Evolutionary conservation across 2,329 filamentous ascomycete genomes (phyloP).

Genomic region (Pseudogymnoascus verrucosus): DNA sequence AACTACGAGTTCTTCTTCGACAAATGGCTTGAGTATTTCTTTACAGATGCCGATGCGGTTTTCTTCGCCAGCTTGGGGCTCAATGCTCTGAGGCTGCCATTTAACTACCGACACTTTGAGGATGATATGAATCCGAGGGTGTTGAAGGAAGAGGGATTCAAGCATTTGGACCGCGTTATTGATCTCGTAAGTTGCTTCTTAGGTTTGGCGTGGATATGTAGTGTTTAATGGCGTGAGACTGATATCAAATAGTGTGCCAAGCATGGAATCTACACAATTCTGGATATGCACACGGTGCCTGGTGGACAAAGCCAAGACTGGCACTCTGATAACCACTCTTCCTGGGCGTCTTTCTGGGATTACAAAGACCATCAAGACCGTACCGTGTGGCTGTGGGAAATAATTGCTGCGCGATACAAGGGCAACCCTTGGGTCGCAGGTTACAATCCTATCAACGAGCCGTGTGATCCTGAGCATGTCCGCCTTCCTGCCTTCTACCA

Average conservation of each 20-base stretch:
- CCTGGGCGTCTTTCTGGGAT: slow-evolving; percentile 41
- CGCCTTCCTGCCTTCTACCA: slow-evolving; percentile 39
- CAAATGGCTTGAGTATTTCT: slow-evolving; percentile 39
- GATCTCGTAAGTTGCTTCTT: slow-evolving; percentile 23
- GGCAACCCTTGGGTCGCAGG: slow-evolving; percentile 39
- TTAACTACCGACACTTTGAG: slow-evolving; percentile 33
- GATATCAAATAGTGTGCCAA: slow-evolving; percentile 24
- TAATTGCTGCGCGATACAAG: slow-evolving; percentile 37
- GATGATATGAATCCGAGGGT: slow-evolving; percentile 39
- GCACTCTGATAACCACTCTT: slow-evolving; percentile 40
- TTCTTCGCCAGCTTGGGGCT: slow-evolving; percentile 38
- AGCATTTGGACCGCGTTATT: slow-evolving; percentile 38
- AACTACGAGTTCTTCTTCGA: slow-evolving; percentile 44
- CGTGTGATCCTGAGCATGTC: slow-evolving; percentile 38
- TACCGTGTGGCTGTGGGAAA: slow-evolving; percentile 40
- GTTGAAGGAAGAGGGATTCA: slow-evolving; percentile 37
- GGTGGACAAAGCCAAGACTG: slow-evolving; percentile 43
- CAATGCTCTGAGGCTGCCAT: slow-evolving; percentile 40
- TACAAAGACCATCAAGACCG: slow-evolving; percentile 42
- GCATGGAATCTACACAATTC: slow-evolving; percentile 40
- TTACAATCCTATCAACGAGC: slow-evolving; percentile 45
- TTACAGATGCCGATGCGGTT: slow-evolving; percentile 38
- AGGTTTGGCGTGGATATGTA: neutral
- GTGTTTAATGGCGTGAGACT: slow-evolving; percentile 15
- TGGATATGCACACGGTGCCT: slow-evolving; percentile 41